Percentiles rank a stretch among this genome's conserved stretches.
Conservation (phyloP, 1,284 basidiomycete species). For the Heterobasidion irregulare region DNA sequence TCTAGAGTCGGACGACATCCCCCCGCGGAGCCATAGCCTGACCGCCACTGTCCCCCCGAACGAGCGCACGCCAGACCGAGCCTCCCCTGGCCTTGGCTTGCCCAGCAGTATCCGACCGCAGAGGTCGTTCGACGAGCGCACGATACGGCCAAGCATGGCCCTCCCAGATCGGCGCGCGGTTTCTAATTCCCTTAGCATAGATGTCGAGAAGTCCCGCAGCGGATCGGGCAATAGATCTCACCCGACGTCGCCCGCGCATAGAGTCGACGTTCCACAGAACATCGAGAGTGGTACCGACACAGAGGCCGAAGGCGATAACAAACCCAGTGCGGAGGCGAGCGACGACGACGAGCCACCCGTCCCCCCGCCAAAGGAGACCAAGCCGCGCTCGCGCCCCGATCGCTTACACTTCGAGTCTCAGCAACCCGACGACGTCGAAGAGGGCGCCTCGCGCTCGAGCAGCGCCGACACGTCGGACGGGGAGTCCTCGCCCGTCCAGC, state of each 20-base stretch:
- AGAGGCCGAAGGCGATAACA: slow-evolving; percentile 43
- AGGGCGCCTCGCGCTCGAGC: slow-evolving; percentile 20
- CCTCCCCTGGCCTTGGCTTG: not conserved
- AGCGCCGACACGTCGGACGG: slow-evolving; percentile 25
- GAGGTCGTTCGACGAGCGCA: slow-evolving; percentile 17
- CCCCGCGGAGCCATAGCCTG: slow-evolving; percentile 13
- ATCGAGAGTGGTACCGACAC: slow-evolving; percentile 71
- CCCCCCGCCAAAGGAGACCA: slow-evolving; percentile 42
- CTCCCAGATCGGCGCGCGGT: not conserved
- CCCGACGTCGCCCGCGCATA: slow-evolving; percentile 47
- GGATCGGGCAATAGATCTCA: slow-evolving; percentile 22
- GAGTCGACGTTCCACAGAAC: slow-evolving; percentile 58
- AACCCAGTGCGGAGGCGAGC: slow-evolving; percentile 15
- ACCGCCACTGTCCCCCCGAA: not conserved
- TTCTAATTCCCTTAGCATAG: slow-evolving; percentile 9
- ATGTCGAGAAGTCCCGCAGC: slow-evolving; percentile 12
- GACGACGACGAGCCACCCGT: slow-evolving; percentile 28
- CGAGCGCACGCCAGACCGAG: not conserved
- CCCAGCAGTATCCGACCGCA: slow-evolving; percentile 10
- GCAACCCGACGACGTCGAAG: slow-evolving; percentile 15
- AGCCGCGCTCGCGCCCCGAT: slow-evolving; percentile 10
- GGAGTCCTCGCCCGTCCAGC: slow-evolving; percentile 52
- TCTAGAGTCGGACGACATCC: slow-evolving; percentile 10
- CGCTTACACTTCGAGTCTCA: slow-evolving; percentile 16
- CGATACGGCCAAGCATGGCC: not conserved